Conservation (phyloP, 352 stramenopile species). For the Globisporangium viniferum region DNA sequence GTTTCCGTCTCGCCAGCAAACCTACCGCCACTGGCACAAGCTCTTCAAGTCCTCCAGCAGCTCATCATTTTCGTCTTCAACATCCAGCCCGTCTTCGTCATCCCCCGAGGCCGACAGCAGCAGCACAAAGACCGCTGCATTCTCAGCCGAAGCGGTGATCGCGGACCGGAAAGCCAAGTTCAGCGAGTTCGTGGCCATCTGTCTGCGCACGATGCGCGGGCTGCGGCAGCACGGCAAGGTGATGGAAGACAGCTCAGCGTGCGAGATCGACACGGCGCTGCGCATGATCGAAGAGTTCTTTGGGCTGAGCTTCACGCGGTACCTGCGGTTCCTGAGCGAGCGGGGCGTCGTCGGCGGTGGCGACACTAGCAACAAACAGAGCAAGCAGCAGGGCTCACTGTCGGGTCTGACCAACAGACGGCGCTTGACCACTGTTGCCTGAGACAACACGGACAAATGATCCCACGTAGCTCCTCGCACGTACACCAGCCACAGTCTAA, state of each 20-base stretch:
- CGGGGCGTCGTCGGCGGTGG: constrained; percentile 43
- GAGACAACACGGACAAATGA: neutral
- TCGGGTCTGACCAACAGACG: neutral
- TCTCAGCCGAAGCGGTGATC: constrained; percentile 22
- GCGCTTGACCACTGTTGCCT: constrained; percentile 2
- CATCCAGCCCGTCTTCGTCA: neutral
- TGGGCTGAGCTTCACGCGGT: constrained; percentile 61
- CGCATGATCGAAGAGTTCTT: constrained; percentile 71
- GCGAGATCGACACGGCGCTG: constrained; percentile 53
- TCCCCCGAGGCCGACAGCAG: neutral
- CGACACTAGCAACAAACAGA: constrained; percentile 14
- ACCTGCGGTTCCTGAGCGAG: constrained; percentile 62
- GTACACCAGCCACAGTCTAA: neutral
- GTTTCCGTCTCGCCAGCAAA: constrained; percentile 52
- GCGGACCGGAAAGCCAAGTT: constrained; percentile 50
- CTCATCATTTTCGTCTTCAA: neutral
- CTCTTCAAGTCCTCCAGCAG: constrained; percentile 15
- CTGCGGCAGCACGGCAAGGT: constrained; percentile 62
- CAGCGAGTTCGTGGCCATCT: constrained; percentile 48
- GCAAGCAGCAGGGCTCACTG: constrained; percentile 1
- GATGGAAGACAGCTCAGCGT: constrained; percentile 41
- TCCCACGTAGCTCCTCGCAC: neutral
- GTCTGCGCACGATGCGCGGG: constrained; percentile 50
- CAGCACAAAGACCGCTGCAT: neutral
- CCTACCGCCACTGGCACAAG: constrained; percentile 23